These are phyloP conservation scores for Zymoseptoria brevis DNA, from an alignment of 2,329 filamentous ascomycete genomes.

Conservation along the genomic window DNA sequence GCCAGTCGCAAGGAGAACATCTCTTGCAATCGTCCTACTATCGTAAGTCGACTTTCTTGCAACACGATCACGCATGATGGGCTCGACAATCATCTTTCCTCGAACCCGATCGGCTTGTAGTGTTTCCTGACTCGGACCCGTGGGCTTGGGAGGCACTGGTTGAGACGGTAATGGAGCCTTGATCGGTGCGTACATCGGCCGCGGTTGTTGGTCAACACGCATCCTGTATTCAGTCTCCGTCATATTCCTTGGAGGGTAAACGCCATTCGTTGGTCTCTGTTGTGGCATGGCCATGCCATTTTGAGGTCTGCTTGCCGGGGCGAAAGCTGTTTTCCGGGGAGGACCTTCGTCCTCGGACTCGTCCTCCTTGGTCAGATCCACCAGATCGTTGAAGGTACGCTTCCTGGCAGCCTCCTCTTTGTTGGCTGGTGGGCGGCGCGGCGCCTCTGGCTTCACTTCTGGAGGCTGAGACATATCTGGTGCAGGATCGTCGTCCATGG, in stretches of 20 bases:
- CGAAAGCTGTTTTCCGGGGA: constrained; percentile 27
- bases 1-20: constrained; percentile 54
- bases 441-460: constrained; percentile 18
- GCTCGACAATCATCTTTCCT: constrained; percentile 34
- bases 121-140: constrained; percentile 22
- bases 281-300: background rate
- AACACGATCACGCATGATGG: constrained; percentile 41
- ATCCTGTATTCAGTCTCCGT: background rate
- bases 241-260: background rate
- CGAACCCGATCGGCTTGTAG: constrained; percentile 26
- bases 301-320: background rate
- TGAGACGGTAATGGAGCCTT: constrained; percentile 1
- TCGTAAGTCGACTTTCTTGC: constrained; percentile 49
- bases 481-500: background rate
- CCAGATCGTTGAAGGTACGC: constrained; percentile 45
- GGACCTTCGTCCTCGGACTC: constrained; percentile 41
- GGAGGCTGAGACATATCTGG: constrained; percentile 7
- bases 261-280: background rate
- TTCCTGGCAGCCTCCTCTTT: constrained; percentile 52
- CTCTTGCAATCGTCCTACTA: constrained; percentile 53
- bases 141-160: constrained; percentile 11
- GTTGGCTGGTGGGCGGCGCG: constrained; percentile 32
- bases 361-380: constrained; percentile 41
- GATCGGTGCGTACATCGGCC: background rate
- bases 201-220: background rate